Base-by-base conservation (phyloP, 306 rosid species). In the Astragalus membranaceus region DNA sequence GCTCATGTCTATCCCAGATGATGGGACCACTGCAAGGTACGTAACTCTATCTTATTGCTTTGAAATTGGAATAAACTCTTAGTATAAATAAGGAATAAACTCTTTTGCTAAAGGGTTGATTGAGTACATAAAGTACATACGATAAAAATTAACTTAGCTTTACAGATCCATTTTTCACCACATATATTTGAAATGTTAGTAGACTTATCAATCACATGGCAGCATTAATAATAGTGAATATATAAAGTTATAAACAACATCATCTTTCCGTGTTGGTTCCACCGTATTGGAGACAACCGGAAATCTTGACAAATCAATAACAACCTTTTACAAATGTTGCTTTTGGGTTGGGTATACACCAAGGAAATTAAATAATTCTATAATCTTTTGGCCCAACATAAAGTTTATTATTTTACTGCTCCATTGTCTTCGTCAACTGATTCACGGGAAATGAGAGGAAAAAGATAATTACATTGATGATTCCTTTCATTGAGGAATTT, bases 1-100 rank as follows among this genome's bases (percentile, higher is more conserved):
- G 4, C 95, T 94, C 67, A 94, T 94, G 99, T 88, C 97, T 5
- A 88, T 94, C 76, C 92, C 97, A 0, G 96, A 87, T 3, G 95
- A 94, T 59, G 99, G 97, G 80, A 75, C 91, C 79, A 81, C 83
- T 6, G 72, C 92, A 23, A 91, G 89, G 99, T 82, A 73, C 74
- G 62, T 62, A 26, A 26, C 30, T 26, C 41, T 33, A 6, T 4
- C 5, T 48, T 30, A 3, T 48, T 62, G 23, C 10, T 26, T 26
- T 1, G 30, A 26, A 20, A 20, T 58, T 62, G 3, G 43, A 46
- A 63, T 42, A 41, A 36, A 67, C 30, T 68, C 41, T 12, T 57
- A n/a, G n/a, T n/a, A 12, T 15, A 2, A 54, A 72, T 13, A 53
- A 50, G 26, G 69, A 14, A 53, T 46, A 7, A 47, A 66, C 37